Evolutionary conservation across 1,139 yeast genomes (phyloP).

Genomic region (Kluyveromyces marxianus): DNA sequence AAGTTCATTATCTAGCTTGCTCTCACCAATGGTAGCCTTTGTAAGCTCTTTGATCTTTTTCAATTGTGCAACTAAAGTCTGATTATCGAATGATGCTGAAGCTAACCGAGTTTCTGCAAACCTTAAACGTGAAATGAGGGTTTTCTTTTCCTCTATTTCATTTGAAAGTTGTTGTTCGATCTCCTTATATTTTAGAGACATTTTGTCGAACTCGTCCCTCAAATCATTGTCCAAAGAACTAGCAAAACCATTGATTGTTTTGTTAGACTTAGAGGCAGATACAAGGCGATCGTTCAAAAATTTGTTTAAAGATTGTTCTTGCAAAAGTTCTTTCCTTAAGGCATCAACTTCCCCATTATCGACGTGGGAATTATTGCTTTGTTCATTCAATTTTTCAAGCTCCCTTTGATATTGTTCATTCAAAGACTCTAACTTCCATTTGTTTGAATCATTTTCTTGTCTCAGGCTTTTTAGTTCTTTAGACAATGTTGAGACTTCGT

Average conservation of each 20-base stretch:
- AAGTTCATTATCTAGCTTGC: slow-evolving; percentile 24
- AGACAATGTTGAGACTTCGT: slow-evolving; percentile 14
- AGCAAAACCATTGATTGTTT: background rate
- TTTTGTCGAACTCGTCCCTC: slow-evolving; percentile 5
- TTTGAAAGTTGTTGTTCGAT: slow-evolving; percentile 45
- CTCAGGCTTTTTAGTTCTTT: slow-evolving; percentile 18
- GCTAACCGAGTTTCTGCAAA: slow-evolving; percentile 50
- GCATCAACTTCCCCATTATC: slow-evolving; percentile 14
- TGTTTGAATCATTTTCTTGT: slow-evolving; percentile 23
- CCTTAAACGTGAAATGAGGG: slow-evolving; percentile 50
- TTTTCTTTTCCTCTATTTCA: slow-evolving; percentile 47
- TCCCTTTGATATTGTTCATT: slow-evolving; percentile 26
- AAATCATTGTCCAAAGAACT: background rate
- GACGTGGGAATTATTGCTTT: slow-evolving; percentile 8
- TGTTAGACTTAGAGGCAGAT: slow-evolving; percentile 2
- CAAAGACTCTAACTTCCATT: slow-evolving; percentile 21
- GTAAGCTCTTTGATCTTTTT: slow-evolving; percentile 31
- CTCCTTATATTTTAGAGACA: slow-evolving; percentile 37
- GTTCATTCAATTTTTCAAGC: slow-evolving; percentile 12
- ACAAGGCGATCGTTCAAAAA: slow-evolving; percentile 23
- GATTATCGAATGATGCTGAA: slow-evolving; percentile 46
- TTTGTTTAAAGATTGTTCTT: slow-evolving; percentile 24
- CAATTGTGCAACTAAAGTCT: slow-evolving; percentile 37
- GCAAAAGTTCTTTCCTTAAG: slow-evolving; percentile 23
- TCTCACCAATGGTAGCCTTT: slow-evolving; percentile 21